These are phyloP conservation scores for Euphrasia arctica DNA, from an alignment of 305 asterid species.

Conservation along the genomic window DNA sequence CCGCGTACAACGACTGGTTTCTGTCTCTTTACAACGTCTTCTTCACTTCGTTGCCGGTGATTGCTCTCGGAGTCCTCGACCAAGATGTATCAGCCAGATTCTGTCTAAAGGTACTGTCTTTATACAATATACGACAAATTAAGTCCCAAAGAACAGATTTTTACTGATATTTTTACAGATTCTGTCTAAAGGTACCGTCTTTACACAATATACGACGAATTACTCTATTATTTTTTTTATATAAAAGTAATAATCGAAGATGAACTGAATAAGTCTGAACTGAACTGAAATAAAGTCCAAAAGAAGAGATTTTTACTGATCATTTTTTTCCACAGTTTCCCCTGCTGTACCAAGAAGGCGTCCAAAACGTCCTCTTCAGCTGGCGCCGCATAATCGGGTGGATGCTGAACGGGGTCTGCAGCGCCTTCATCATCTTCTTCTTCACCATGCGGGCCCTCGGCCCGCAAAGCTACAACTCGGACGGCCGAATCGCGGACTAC, in stretches of 20 bases:
- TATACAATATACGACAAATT: not conserved
- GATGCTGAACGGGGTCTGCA: conserved; percentile 81
- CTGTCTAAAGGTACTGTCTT: conserved; percentile 69
- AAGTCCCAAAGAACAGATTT: too few species aligned
- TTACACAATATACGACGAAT: too few species aligned
- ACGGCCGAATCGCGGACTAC: conserved; percentile 62
- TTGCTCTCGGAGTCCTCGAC: conserved; percentile 93
- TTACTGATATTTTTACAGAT: too few species aligned
- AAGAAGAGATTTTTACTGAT: too few species aligned
- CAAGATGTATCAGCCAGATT: conserved; percentile 92
- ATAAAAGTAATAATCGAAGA: too few species aligned
- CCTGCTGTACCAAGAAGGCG: conserved; percentile 93
- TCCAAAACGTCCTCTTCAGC: conserved; percentile 83
- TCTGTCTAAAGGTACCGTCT: too few species aligned
- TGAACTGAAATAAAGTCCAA: too few species aligned
- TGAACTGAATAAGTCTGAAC: too few species aligned
- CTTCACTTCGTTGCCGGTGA: conserved; percentile 90
- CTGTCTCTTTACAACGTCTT: conserved; percentile 85
- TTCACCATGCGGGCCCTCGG: conserved; percentile 54
- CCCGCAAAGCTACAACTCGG: conserved; percentile 57
- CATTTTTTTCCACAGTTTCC: conserved; percentile 58
- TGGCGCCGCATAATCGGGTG: conserved; percentile 91
- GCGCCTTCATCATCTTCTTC: conserved; percentile 75
- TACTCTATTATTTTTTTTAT: too few species aligned
- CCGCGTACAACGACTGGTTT: conserved; percentile 97